Evolutionary conservation across 1,284 basidiomycete genomes (phyloP).

Genomic region (Tetrapyrgos nigripes): DNA sequence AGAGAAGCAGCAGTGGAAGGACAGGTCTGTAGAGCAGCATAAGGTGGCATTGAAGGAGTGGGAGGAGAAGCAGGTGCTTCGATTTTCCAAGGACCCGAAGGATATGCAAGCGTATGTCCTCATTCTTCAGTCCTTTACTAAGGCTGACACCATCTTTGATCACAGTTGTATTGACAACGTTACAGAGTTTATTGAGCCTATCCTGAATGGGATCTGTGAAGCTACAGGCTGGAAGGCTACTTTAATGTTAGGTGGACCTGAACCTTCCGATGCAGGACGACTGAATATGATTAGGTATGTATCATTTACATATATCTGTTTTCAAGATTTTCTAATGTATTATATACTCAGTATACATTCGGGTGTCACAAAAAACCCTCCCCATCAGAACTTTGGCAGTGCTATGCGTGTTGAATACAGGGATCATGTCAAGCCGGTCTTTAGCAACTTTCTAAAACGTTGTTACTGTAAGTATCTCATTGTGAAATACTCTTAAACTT

Average conservation of each 20-base stretch:
- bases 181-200: constrained; percentile 15
- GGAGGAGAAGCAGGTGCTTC: neutral
- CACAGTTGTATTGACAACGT: constrained; percentile 20
- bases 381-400: constrained; percentile 12
- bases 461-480: neutral
- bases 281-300: constrained; percentile 24
- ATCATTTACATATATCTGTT: neutral
- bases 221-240: constrained; percentile 19
- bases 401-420: constrained; percentile 15
- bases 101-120: neutral
- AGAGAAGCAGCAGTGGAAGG: neutral
- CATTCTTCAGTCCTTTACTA: neutral
- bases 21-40: neutral
- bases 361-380: neutral
- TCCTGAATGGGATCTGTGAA: constrained; percentile 18
- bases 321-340: neutral
- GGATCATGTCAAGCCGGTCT: constrained; percentile 18
- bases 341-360: neutral
- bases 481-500: too few relatives aligned
- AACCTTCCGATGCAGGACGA: constrained; percentile 19
- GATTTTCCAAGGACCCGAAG: neutral
- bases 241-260: constrained; percentile 20
- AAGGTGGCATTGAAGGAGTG: neutral
- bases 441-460: neutral
- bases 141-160: neutral